A percentile compares a stretch with the other conserved stretches of the same genome.
These are phyloP conservation scores for Amauroascus verrucosus DNA, from an alignment of 2,329 filamentous ascomycete species.

Conservation along the genomic window DNA sequence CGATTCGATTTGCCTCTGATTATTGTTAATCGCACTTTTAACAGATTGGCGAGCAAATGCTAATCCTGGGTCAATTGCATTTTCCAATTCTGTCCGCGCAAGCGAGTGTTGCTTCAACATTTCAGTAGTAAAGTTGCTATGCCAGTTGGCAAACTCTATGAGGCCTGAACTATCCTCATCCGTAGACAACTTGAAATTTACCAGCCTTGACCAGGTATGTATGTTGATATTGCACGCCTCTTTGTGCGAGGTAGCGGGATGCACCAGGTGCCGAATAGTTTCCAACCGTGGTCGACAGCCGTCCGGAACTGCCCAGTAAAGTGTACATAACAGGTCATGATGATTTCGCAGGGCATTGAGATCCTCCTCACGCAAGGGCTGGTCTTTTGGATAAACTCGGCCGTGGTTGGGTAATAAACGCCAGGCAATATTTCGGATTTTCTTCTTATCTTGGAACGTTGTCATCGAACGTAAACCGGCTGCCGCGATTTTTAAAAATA, in stretches of 20 bases:
- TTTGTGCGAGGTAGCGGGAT: conserved; percentile 47
- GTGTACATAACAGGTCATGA: conserved; percentile 49
- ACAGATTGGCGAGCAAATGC: conserved; percentile 40
- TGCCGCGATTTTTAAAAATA: conserved; percentile 49
- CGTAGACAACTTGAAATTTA: conserved; percentile 47
- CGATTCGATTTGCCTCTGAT: conserved; percentile 48
- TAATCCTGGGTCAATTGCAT: conserved; percentile 35
- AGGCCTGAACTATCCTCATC: conserved; percentile 39
- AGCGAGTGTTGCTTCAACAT: conserved; percentile 46
- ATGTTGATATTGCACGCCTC: conserved; percentile 52
- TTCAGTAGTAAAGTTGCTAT: conserved; percentile 43
- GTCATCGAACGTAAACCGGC: conserved; percentile 42
- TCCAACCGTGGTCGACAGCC: conserved; percentile 44
- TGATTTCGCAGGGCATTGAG: conserved; percentile 51
- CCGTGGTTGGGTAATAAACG: conserved; percentile 52
- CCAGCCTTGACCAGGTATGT: conserved; percentile 48
- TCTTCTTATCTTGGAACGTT: conserved; percentile 41
- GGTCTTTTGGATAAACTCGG: conserved; percentile 50
- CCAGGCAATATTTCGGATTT: conserved; percentile 47
- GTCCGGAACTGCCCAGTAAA: conserved; percentile 49
- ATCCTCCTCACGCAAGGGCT: conserved; percentile 43
- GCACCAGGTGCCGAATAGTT: conserved; percentile 45
- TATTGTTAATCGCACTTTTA: conserved; percentile 44
- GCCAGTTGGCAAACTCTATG: conserved; percentile 45
- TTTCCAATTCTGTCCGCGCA: conserved; percentile 49